Evolutionary conservation across 108 stramenopile genomes (phyloP), one percentile per base, ranked within the genome.

Genomic region (Fistulifera solaris): DNA sequence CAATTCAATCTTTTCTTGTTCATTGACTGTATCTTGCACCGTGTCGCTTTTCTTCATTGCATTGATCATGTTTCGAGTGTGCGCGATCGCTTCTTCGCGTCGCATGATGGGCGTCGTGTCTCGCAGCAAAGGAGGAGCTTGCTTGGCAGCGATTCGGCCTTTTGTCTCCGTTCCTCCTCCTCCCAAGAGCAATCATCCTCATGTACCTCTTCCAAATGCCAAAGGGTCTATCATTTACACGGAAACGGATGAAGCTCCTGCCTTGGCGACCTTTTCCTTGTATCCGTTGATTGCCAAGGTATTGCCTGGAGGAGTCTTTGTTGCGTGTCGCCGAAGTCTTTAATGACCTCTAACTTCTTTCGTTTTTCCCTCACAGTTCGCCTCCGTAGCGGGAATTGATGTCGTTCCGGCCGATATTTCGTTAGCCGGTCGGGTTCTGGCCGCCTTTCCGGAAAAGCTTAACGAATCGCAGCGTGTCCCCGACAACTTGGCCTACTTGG

Each of bases 181-280:
- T 8, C 89, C 89, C 11, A 87, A 85, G n/a, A 82, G 80, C 27
- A 77, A 81, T 57, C 89, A 91, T 61, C 69, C 63, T 21, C 81
- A 91, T 57, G 65, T 51, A 21, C 57, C 70, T 15, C 56, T 87
- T 8, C 74, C 78, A 4, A 52, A 67, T 40, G 80, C 88, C 31
- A 71, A 71, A 62, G 93, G 86, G 27, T 52, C 58, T 44, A 83
- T 95, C 47, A 76, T 93, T 57, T 95, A 95, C 63, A 95, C 94
- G 21, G 89, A 93, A 57, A 89, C 87, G 27, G 89, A 93, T 53
- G 90, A 93, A 67, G 94, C 91, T 25, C 91, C 94, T n/a, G 85
- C 87, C 8, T 59, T 95, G 43, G 94, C 94, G 15, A 95, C 94
- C 47, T 93, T 81, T 69, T 70, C 69, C 59, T 67, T 95, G 24